Percentiles rank a stretch among this genome's conserved stretches.
These are phyloP conservation scores for Xylaria sp. DNA, from an alignment of 495 filamentous ascomycete genomes.

Conservation along the genomic window DNA sequence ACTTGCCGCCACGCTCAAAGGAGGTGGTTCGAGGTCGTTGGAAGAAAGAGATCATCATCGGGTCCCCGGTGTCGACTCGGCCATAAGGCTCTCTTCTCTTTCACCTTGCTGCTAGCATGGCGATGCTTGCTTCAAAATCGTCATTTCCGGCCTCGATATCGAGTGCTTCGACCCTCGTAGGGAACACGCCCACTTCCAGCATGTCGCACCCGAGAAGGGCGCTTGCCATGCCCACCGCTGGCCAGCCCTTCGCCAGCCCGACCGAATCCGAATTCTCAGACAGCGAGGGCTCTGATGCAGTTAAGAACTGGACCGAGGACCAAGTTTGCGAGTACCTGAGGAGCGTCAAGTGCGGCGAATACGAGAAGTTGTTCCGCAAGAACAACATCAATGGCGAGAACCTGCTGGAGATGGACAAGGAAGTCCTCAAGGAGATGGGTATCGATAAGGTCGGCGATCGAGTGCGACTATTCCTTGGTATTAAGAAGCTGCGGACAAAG, in stretches of 20 bases:
- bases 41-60: constrained; percentile 22
- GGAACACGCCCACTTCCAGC: constrained; percentile 58
- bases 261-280: constrained; percentile 98
- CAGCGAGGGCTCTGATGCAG: constrained; percentile 57
- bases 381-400: constrained; percentile 98
- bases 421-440: constrained; percentile 95
- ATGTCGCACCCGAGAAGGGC: constrained; percentile 62
- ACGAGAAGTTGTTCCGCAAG: constrained; percentile 86
- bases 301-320: constrained; percentile 86
- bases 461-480: constrained; percentile 89
- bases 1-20: constrained; percentile 20
- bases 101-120: constrained; percentile 56
- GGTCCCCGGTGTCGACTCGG: constrained; percentile 36
- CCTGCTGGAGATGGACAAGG: constrained; percentile 94
- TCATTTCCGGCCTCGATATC: constrained; percentile 71
- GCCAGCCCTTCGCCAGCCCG: constrained; percentile 79
- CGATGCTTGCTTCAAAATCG: constrained; percentile 87
- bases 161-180: constrained; percentile 60
- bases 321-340: constrained; percentile 88
- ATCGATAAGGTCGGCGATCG: constrained; percentile 98
- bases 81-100: constrained; percentile 28
- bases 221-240: constrained; percentile 62
- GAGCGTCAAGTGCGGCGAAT: constrained; percentile 89
- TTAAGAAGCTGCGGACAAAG: constrained; percentile 89
- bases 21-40: constrained; percentile 15